These are phyloP conservation scores for Aspergillus sp. DNA, from an alignment of 2,329 filamentous ascomycete genomes.

Conservation along the genomic window DNA sequence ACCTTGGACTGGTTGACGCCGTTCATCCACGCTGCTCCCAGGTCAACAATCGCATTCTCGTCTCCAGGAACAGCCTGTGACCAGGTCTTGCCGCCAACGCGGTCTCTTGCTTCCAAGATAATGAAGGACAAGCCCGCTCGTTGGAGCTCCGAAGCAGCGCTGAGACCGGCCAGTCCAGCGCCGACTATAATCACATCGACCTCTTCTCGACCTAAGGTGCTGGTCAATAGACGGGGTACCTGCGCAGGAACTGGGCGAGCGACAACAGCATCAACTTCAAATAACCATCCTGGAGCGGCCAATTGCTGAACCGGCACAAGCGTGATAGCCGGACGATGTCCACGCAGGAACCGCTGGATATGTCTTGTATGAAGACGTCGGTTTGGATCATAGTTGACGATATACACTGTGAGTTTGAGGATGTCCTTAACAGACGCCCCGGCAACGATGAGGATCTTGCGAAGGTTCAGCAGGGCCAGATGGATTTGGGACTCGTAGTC, in stretches of 20 bases:
- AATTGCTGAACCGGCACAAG: conserved; percentile 45
- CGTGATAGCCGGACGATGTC: conserved; percentile 45
- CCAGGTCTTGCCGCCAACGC: conserved; percentile 46
- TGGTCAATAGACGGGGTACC: conserved; percentile 20
- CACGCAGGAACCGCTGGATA: conserved; percentile 29
- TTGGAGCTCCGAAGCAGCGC: conserved; percentile 32
- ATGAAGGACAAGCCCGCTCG: conserved; percentile 32
- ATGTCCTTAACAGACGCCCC: conserved; percentile 40
- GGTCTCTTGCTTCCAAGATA: conserved; percentile 44
- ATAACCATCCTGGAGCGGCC: conserved; percentile 39
- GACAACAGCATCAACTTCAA: conserved; percentile 46
- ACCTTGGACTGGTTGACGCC: conserved; percentile 53
- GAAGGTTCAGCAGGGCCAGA: conserved; percentile 41
- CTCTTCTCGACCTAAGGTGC: neutral
- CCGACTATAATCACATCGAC: conserved; percentile 39
- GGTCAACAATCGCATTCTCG: conserved; percentile 40
- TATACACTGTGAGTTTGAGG: conserved; percentile 44
- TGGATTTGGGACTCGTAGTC: conserved; percentile 47
- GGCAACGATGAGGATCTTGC: conserved; percentile 35
- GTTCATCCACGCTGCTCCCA: conserved; percentile 63
- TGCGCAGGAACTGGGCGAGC: conserved; percentile 2
- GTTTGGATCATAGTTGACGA: conserved; percentile 45
- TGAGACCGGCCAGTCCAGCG: conserved; percentile 40
- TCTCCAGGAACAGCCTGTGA: conserved; percentile 19
- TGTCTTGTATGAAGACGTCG: conserved; percentile 38